Evolutionary conservation across 2,329 filamentous ascomycete genomes (phyloP).

Genomic region (Hypoxylon sp.): DNA sequence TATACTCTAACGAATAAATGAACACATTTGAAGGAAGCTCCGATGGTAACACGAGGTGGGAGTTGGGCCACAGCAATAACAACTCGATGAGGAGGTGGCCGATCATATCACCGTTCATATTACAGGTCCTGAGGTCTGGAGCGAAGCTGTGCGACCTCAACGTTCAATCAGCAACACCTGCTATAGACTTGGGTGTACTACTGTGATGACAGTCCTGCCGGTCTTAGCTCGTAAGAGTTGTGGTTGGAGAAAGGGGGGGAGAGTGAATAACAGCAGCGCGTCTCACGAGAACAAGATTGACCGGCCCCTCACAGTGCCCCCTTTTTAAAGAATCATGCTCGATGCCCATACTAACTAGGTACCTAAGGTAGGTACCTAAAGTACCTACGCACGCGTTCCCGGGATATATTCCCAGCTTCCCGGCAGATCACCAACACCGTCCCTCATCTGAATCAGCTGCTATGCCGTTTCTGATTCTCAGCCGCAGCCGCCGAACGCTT

Average conservation of each 20-base stretch:
- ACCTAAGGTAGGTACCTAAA: no score
- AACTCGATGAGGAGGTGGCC: constrained; percentile 10
- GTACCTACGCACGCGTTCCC: constrained; percentile 1
- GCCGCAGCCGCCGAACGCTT: constrained; percentile 10
- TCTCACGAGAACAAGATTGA: constrained; percentile 24
- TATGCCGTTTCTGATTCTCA: constrained; percentile 7
- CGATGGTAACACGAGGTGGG: constrained; percentile 28
- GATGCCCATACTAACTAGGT: neutral
- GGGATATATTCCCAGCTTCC: neutral
- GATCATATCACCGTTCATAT: constrained; percentile 25
- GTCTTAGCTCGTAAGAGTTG: constrained; percentile 19
- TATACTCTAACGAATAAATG: constrained; percentile 23
- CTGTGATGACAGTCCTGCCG: constrained; percentile 25
- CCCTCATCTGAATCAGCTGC: constrained; percentile 9
- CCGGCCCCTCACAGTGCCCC: constrained; percentile 11
- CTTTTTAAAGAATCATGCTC: constrained; percentile 18
- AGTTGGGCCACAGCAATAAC: constrained; percentile 14
- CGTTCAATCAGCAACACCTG: constrained; percentile 20
- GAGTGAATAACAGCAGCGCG: constrained; percentile 18
- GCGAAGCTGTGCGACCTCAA: constrained; percentile 22
- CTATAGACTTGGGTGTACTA: constrained; percentile 17
- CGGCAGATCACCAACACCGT: constrained; percentile 1
- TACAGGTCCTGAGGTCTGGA: constrained; percentile 18
- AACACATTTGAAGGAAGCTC: constrained; percentile 29
- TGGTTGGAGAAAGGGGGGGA: constrained; percentile 7